phyloP scores from a whole-genome alignment of 192 early-diverging fungal species.

The Mortierella claussenii region DNA sequence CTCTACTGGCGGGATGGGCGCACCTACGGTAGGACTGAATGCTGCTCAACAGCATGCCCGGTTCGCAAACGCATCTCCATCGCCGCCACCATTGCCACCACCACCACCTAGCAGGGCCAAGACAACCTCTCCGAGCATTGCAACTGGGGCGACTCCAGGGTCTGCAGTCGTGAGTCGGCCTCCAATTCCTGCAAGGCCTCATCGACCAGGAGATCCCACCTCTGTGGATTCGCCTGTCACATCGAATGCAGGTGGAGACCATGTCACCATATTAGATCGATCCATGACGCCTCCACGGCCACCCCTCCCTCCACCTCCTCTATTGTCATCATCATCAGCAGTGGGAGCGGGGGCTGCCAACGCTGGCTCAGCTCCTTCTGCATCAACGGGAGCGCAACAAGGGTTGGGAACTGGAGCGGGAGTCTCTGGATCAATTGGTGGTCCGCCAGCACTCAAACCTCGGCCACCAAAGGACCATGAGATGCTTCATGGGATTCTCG shows the following conservation, averaged over 20 bases:
- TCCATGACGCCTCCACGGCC: constrained; percentile 49
- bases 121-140: constrained; percentile 20
- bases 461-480: constrained; percentile 44
- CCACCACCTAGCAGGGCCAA: constrained; percentile 41
- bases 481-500: constrained; percentile 24
- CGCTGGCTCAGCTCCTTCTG: neutral
- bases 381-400: neutral
- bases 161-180: constrained; percentile 10
- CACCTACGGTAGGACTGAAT: constrained; percentile 9
- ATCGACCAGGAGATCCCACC: constrained; percentile 6
- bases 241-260: constrained; percentile 5
- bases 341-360: neutral
- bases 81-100: constrained; percentile 45
- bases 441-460: constrained; percentile 20
- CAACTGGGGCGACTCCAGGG: neutral
- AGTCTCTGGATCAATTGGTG: neutral
- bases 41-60: constrained; percentile 38
- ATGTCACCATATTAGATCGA: constrained; percentile 21
- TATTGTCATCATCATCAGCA: neutral
- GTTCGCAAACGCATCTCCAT: constrained; percentile 39
- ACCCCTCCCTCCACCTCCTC: constrained; percentile 43
- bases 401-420: neutral
- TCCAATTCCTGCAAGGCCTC: constrained; percentile 34
- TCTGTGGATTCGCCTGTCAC: constrained; percentile 1
- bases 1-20: constrained; percentile 22